A percentile compares a stretch with the other conserved stretches of the same genome.
Evolutionary conservation across 2,329 filamentous ascomycete genomes (phyloP).

Genomic region (Cladorrhinum sp.): DNA sequence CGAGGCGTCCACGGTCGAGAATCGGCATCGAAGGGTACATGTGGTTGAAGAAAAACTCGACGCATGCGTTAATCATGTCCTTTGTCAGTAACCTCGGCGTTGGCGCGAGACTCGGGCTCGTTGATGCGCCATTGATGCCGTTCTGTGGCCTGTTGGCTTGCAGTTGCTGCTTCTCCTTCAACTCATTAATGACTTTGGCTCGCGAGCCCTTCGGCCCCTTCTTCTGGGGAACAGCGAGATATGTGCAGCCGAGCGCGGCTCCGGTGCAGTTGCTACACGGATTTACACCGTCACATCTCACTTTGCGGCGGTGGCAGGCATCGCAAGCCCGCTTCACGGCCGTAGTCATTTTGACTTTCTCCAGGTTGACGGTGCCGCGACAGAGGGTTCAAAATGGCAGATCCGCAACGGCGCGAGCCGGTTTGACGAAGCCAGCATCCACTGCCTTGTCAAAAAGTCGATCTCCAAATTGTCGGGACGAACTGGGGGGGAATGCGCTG

Average conservation of each 20-base stretch:
- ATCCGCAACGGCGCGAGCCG: conserved; percentile 17
- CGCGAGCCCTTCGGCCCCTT: conserved; percentile 72
- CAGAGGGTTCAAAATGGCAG: conserved; percentile 18
- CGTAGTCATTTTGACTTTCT: conserved; percentile 41
- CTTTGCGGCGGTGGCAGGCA: conserved; percentile 71
- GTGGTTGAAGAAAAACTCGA: conserved; percentile 66
- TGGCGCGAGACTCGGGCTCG: conserved; percentile 48
- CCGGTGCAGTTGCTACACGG: conserved; percentile 70
- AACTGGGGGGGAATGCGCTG: conserved; percentile 22
- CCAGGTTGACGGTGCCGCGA: conserved; percentile 12
- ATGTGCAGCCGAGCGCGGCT: conserved; percentile 66
- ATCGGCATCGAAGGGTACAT: conserved; percentile 65
- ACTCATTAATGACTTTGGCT: conserved; percentile 72
- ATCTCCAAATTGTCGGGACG: conserved; percentile 19
- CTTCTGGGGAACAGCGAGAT: conserved; percentile 72
- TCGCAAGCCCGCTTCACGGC: conserved; percentile 65
- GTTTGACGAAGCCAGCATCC: conserved; percentile 25
- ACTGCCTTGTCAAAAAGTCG: conserved; percentile 20
- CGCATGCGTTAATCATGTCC: conserved; percentile 63
- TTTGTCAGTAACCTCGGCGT: conserved; percentile 59
- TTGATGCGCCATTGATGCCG: conserved; percentile 48
- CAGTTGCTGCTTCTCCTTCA: conserved; percentile 62
- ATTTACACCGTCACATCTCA: conserved; percentile 69
- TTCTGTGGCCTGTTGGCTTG: conserved; percentile 62
- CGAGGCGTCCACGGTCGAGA: conserved; percentile 55